Evolutionary conservation across 140 eudicot genomes (phyloP).

Genomic region (Erigeron philadelphicus): DNA sequence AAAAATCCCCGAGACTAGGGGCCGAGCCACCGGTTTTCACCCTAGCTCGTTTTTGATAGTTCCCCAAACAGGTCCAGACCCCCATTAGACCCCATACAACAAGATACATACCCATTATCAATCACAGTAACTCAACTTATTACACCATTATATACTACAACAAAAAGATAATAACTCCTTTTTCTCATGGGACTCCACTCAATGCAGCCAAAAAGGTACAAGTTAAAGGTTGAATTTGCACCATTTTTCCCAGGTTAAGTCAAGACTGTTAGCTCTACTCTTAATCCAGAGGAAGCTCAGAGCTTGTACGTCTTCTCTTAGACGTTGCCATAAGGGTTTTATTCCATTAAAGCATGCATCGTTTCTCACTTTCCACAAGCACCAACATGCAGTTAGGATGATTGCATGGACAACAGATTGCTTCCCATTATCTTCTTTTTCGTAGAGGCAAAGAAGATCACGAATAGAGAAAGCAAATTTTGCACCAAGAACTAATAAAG

Average conservation of each 20-base stretch:
- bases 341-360: neutral
- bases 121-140: neutral
- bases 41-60: neutral
- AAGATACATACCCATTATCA: neutral
- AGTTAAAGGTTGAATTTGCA: too few relatives aligned
- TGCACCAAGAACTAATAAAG: neutral
- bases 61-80: neutral
- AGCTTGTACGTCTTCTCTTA: neutral
- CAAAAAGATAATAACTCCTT: neutral
- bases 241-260: too few relatives aligned
- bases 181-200: neutral
- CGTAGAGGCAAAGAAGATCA: neutral
- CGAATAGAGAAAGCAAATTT: neutral
- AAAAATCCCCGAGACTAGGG: neutral
- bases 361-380: neutral
- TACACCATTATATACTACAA: too few relatives aligned
- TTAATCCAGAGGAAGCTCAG: too few relatives aligned
- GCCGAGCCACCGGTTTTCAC: neutral
- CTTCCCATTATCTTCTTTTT: neutral
- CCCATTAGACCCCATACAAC: neutral
- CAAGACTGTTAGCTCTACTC: too few relatives aligned
- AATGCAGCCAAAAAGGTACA: too few relatives aligned
- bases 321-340: neutral
- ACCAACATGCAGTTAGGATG: neutral
- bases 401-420: neutral